Percentiles rank a stretch among this genome's conserved stretches.
phyloP scores from a whole-genome alignment of 805 yeast genomes.

The Barnettozyma sucrosica region DNA sequence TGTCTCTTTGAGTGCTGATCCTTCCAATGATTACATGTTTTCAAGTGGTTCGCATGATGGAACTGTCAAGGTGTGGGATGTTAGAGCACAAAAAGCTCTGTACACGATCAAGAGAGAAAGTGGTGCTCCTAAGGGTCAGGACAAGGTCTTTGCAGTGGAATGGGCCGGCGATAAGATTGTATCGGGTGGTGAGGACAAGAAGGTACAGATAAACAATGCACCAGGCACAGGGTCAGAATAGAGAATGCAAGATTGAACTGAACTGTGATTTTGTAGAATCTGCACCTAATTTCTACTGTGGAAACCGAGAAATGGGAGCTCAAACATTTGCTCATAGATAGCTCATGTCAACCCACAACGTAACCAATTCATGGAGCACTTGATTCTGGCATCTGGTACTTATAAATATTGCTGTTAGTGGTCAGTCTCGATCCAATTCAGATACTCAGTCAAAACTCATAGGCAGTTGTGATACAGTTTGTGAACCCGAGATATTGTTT shows the following conservation, averaged over 20 bases:
- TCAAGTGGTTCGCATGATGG: conserved; percentile 96
- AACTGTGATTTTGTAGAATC: background rate
- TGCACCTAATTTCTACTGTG: too few relatives aligned
- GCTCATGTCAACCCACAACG: too few relatives aligned
- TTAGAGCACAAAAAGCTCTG: conserved; percentile 76
- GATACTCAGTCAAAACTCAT: too few relatives aligned
- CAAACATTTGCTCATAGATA: too few relatives aligned
- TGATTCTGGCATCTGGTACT: too few relatives aligned
- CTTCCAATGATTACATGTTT: conserved; percentile 75
- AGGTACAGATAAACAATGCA: conserved; percentile 72
- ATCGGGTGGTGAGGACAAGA: conserved; percentile 92
- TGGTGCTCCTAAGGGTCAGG: conserved; percentile 37
- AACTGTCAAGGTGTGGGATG: conserved; percentile 91
- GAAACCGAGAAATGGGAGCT: too few relatives aligned
- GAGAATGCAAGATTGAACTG: background rate
- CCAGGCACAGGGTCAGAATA: conserved; percentile 12
- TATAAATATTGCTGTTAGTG: too few relatives aligned
- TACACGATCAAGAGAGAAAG: conserved; percentile 77
- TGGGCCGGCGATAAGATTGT: conserved; percentile 83
- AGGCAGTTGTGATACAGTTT: too few relatives aligned
- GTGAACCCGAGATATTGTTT: too few relatives aligned
- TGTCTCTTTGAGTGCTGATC: conserved; percentile 66
- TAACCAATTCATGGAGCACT: too few relatives aligned
- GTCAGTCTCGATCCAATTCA: too few relatives aligned
- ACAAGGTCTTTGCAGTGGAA: conserved; percentile 78